Base-by-base conservation (phyloP, 495 filamentous ascomycete genomes). In the Penicillium coffeae region DNA sequence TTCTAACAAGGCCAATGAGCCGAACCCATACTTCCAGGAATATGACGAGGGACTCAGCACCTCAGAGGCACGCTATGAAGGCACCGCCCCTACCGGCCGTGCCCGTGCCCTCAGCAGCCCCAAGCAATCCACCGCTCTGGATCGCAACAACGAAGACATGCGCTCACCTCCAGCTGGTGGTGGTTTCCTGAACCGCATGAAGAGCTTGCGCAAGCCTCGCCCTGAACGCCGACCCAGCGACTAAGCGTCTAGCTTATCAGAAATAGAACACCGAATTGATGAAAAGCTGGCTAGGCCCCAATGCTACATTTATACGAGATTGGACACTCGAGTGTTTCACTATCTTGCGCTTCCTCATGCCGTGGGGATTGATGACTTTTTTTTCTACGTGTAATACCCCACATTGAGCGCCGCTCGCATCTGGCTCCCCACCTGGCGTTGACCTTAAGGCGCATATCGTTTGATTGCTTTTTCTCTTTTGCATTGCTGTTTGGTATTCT, bases 1-100 rank as follows among this genome's bases (percentile, higher is more conserved):
- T 45, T 55, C 59, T 18, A 60, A 30, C 25, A n/a, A 60, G 1
- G 47, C 36, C 37, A 73, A 77, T 15, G 81, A 93, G 47, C 71
- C 74, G 36, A 96, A 93, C 64, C 91, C 90, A 3, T 96, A 95
- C 74, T 94, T 95, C 66, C 77, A 79, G 48, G 90, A 95, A 38
- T 94, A 87, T 58, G 84, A 86, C 48, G 77, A 79, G 15, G 84
- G 80, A 3, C 86, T 86, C 58, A 86, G n/a, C n/a, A n/a, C n/a
- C n/a, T n/a, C n/a, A n/a, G n/a, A n/a, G n/a, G n/a, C n/a, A n/a
- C n/a, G n/a, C n/a, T n/a, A n/a, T n/a, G n/a, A n/a, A n/a, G n/a
- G n/a, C n/a, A n/a, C n/a, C 70, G 78, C 55, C 62, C 70, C 21
- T 66, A 74, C 16, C 66, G 76, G 35, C 55, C 69, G 60, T 21